Evolutionary conservation across 257 asterid genomes (phyloP), one percentile per base, ranked within the genome.

Genomic region (Galeopsis tetrahit): DNA sequence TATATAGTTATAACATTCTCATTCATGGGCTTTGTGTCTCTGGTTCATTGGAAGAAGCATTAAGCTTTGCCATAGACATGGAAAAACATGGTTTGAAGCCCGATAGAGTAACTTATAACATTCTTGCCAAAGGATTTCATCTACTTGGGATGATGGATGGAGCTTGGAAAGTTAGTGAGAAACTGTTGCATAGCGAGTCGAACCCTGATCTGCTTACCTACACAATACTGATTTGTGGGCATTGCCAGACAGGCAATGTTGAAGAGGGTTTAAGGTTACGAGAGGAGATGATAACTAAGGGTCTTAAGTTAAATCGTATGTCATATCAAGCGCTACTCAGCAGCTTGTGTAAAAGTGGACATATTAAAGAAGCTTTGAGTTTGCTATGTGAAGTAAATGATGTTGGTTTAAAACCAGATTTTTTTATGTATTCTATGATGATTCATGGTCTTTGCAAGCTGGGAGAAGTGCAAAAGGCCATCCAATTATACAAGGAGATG

Each of bases 1-100:
- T 46, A 10, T 89, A 86, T 69, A 93, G 92, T 78, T 90, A 82
- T 74, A 90, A 86, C 77, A 86, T 77, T 64, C 85, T 90, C 74
- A 87, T 92, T 78, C 84, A 87, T 32, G 96, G 96, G 62, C 84
- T 92, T 6, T 88, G 90, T 57, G 69, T 73, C 34, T 77, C 80
- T 9, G 95, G 97, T 72, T 86, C 88, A 11, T 66, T 87, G 75
- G 87, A 86, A 77, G 97, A 93, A 80, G 98, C 97, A 2, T 78
- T 87, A 38, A 82, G 76, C 58, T 79, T 87, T 71, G 69, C 82
- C 4, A 52, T 21, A 60, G 90, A 89, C 84, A 93, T 90, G 98
- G 80, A 81, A 82, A 89, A 72, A 67, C 85, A 88, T 40, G 93
- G 95, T 62, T 56, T 93, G 81, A 79, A 79, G 81, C 96, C 93